A percentile compares a stretch with the other conserved stretches of the same genome.
phyloP scores from a whole-genome alignment of 73 alveolate species.

The Paramecium tetraurelia region DNA sequence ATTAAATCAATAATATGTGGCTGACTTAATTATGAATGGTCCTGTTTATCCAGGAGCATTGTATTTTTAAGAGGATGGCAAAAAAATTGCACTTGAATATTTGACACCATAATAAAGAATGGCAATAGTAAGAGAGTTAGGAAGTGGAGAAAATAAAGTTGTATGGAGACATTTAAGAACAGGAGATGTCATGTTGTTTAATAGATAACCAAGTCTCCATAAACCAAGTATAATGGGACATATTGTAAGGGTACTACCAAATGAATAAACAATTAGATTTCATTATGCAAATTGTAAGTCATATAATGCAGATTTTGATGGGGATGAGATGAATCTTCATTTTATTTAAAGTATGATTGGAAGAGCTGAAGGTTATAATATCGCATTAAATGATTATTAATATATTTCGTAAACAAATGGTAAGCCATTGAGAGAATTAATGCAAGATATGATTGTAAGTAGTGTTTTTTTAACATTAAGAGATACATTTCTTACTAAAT shows the following conservation, averaged over 20 bases:
- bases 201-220: slow-evolving; percentile 99
- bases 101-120: slow-evolving; percentile 80
- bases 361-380: slow-evolving; percentile 87
- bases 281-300: slow-evolving; percentile 99
- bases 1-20: slow-evolving; percentile 82
- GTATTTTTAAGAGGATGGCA: slow-evolving; percentile 73
- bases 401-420: slow-evolving; percentile 99
- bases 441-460: slow-evolving; percentile 96
- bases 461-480: slow-evolving; percentile 93
- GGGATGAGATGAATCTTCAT: slow-evolving; percentile 99
- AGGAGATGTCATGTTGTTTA: slow-evolving; percentile 95
- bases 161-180: slow-evolving; percentile 94
- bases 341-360: slow-evolving; percentile 91
- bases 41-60: slow-evolving; percentile 68
- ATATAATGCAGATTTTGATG: slow-evolving; percentile 99
- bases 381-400: slow-evolving; percentile 90
- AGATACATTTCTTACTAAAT: slow-evolving; percentile 91
- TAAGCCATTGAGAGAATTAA: slow-evolving; percentile 98
- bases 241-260: slow-evolving; percentile 86
- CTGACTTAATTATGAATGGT: slow-evolving; percentile 86
- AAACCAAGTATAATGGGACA: slow-evolving; percentile 92
- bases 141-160: slow-evolving; percentile 77
- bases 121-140: slow-evolving; percentile 85
- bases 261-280: slow-evolving; percentile 97
- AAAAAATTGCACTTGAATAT: slow-evolving; percentile 79